Percentiles rank a stretch among this genome's conserved stretches.
Evolutionary conservation across 805 yeast species (phyloP).

Genomic region (Lachancea kluyveri): DNA sequence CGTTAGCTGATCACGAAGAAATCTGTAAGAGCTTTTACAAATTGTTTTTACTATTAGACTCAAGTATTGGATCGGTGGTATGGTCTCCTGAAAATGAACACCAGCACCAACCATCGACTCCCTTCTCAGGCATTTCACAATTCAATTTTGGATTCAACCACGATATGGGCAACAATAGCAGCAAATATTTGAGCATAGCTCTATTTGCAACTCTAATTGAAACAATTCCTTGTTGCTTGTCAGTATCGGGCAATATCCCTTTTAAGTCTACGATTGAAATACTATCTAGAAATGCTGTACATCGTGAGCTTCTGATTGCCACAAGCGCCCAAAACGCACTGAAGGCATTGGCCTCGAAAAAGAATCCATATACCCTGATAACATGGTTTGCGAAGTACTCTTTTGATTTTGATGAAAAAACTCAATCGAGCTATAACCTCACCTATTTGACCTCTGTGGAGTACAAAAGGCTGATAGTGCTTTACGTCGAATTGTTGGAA

Average conservation of each 20-base stretch:
- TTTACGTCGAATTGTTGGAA: slow-evolving; percentile 73
- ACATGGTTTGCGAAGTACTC: slow-evolving; percentile 75
- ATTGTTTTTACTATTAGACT: slow-evolving; percentile 55
- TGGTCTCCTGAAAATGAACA: slow-evolving; percentile 34
- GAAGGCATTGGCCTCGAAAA: slow-evolving; percentile 57
- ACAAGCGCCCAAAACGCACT: slow-evolving; percentile 58
- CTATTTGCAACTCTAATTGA: slow-evolving; percentile 66
- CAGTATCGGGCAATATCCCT: slow-evolving; percentile 40
- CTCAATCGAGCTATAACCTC: slow-evolving; percentile 45
- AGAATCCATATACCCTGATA: slow-evolving; percentile 63
- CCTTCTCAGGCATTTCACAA: slow-evolving; percentile 32
- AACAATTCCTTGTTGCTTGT: slow-evolving; percentile 64
- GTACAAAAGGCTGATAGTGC: slow-evolving; percentile 51
- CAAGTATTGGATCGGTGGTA: slow-evolving; percentile 45
- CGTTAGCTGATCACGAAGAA: slow-evolving; percentile 55
- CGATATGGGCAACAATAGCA: slow-evolving; percentile 28
- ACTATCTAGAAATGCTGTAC: slow-evolving; percentile 69
- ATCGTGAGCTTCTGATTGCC: slow-evolving; percentile 55
- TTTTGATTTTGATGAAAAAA: slow-evolving; percentile 71
- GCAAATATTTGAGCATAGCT: slow-evolving; percentile 40
- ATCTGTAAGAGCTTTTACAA: slow-evolving; percentile 52
- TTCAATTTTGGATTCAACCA: slow-evolving; percentile 37
- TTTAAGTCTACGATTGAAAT: slow-evolving; percentile 67
- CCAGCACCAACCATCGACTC: slow-evolving; percentile 30
- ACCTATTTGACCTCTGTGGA: slow-evolving; percentile 56